Evolutionary conservation across 2,329 filamentous ascomycete species (phyloP).

Genomic region (Colletotrichum melonis): DNA sequence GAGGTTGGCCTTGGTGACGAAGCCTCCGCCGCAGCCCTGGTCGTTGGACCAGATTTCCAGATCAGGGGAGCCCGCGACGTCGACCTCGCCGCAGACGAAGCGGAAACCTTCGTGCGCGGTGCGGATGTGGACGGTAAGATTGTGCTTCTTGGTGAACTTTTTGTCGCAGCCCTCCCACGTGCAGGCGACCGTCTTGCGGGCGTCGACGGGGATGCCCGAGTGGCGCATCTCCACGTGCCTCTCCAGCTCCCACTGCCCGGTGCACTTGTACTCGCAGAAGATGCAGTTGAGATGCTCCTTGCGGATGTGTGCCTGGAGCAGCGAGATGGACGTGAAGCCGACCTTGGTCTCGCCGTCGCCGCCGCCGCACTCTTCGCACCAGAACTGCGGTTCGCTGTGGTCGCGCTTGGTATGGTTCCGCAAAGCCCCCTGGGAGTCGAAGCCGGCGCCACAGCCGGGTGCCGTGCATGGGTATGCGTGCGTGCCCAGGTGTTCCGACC

Average conservation of each 20-base stretch:
- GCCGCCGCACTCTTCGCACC: slow-evolving; percentile 78
- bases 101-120: slow-evolving; percentile 80
- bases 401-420: slow-evolving; percentile 76
- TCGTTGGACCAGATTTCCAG: slow-evolving; percentile 73
- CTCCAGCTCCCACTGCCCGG: slow-evolving; percentile 74
- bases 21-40: slow-evolving; percentile 79
- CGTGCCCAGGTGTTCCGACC: slow-evolving; percentile 77
- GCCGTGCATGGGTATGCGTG: slow-evolving; percentile 79
- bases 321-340: slow-evolving; percentile 77
- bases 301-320: slow-evolving; percentile 79
- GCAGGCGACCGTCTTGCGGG: slow-evolving; percentile 76
- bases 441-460: slow-evolving; percentile 71
- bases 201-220: slow-evolving; percentile 68
- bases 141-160: slow-evolving; percentile 85
- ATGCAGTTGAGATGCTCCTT: slow-evolving; percentile 80
- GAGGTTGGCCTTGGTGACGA: slow-evolving; percentile 81
- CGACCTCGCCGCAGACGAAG: slow-evolving; percentile 82
- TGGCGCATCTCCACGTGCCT: slow-evolving; percentile 85
- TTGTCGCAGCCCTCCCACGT: slow-evolving; percentile 76
- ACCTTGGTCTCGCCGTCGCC: slow-evolving; percentile 55
- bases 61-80: slow-evolving; percentile 67
- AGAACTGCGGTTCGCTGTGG: slow-evolving; percentile 78
- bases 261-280: slow-evolving; percentile 78
- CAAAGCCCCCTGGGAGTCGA: slow-evolving; percentile 78
- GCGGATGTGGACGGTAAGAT: slow-evolving; percentile 82